Conservation (phyloP, 73 alveolate species). For the Tetrahymena elliotti region DNA sequence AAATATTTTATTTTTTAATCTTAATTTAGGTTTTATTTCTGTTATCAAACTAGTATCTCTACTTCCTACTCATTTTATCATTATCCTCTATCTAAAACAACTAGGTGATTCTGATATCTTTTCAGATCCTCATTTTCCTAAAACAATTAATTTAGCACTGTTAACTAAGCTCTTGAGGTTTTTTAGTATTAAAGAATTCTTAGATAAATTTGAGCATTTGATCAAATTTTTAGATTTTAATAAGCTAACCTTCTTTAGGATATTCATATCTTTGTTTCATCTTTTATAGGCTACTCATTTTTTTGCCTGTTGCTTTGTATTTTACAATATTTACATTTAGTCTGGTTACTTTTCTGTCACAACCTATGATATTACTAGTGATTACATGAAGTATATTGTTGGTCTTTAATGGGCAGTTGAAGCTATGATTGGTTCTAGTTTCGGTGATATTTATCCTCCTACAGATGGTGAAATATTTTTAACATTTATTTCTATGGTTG, state of each 20-base stretch:
- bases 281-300: neutral
- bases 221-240: neutral
- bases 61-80: neutral
- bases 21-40: neutral
- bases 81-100: neutral
- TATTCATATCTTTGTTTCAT: neutral
- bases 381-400: neutral
- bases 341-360: neutral
- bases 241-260: neutral
- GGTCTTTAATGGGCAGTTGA: neutral
- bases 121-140: neutral
- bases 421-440: neutral
- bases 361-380: neutral
- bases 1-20: no score
- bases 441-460: neutral
- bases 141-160: neutral
- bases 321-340: neutral
- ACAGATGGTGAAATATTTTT: neutral
- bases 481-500: neutral
- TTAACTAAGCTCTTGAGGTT: neutral
- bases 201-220: neutral
- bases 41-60: neutral
- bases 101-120: neutral
- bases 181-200: neutral
- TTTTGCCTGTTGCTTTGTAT: neutral